phyloP scores from a whole-genome alignment of 225 moss, liverwort and hornwort species.

The Asterella californica region DNA sequence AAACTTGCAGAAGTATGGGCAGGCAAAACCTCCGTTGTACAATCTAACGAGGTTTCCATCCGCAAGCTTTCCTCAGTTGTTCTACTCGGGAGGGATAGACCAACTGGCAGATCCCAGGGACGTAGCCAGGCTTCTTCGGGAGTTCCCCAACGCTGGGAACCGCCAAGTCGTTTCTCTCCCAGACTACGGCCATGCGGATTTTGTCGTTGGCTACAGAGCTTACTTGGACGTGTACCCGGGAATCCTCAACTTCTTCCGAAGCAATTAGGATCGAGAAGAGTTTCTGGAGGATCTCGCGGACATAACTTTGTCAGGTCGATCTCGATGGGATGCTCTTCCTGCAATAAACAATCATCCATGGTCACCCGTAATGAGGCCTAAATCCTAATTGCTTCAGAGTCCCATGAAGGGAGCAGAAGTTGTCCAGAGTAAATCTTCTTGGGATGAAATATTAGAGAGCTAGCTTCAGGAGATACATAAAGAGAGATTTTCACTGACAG shows the following conservation, averaged over 20 bases:
- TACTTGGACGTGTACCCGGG: slow-evolving; percentile 26
- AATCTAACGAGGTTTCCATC: slow-evolving; percentile 29
- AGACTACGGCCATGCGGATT: slow-evolving; percentile 39
- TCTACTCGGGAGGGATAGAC: slow-evolving; percentile 32
- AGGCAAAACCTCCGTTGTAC: slow-evolving; percentile 28
- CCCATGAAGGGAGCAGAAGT: no score
- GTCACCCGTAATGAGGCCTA: no score
- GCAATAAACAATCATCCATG: no score
- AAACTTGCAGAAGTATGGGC: slow-evolving; percentile 26
- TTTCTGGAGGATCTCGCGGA: no score
- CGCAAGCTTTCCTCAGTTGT: slow-evolving; percentile 18
- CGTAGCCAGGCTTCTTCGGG: background rate
- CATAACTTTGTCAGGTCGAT: no score
- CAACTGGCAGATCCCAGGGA: slow-evolving; percentile 25
- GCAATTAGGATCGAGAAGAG: background rate
- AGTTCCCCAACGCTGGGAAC: slow-evolving; percentile 8
- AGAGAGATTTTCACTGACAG: no score
- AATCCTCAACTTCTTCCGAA: slow-evolving; percentile 13
- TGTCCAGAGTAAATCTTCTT: no score
- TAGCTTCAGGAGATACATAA: no score
- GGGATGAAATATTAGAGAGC: no score
- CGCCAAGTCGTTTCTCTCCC: slow-evolving; percentile 13
- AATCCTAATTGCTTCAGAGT: no score
- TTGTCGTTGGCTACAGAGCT: slow-evolving; percentile 17
- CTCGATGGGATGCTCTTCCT: no score